Percentiles rank a stretch among this genome's conserved stretches.
phyloP scores from a whole-genome alignment of 306 rosid genomes.

The Crataegus laevigata region DNA sequence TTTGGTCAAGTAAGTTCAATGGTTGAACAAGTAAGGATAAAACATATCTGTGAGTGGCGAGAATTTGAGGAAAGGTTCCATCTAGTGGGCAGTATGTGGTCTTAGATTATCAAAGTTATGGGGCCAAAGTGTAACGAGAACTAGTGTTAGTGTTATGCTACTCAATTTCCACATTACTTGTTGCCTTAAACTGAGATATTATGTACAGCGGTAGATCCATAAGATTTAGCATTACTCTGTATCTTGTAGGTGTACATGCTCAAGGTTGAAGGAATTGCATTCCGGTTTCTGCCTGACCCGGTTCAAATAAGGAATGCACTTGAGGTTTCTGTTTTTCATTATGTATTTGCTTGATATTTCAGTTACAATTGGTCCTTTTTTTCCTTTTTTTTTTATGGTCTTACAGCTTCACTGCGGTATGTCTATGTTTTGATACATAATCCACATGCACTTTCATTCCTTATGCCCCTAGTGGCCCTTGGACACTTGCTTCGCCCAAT shows the following conservation, averaged over 20 bases:
- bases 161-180: background rate
- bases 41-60: background rate
- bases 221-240: background rate
- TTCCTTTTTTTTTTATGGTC: background rate
- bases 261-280: slow-evolving; percentile 98
- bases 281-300: slow-evolving; percentile 91
- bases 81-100: background rate
- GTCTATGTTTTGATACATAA: background rate
- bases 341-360: background rate
- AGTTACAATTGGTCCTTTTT: background rate
- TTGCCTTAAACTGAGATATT: background rate
- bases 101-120: background rate
- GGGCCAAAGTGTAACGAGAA: background rate
- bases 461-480: background rate
- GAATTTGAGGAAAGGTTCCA: background rate
- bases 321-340: slow-evolving; percentile 35
- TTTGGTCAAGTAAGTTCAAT: background rate
- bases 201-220: background rate
- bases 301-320: slow-evolving; percentile 84
- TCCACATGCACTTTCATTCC: background rate
- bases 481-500: background rate
- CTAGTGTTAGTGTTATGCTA: background rate
- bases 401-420: background rate
- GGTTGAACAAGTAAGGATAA: background rate
- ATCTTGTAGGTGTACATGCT: slow-evolving; percentile 70